These are phyloP conservation scores for Psidium guajava DNA, from an alignment of 345 rosid genomes.

Conservation along the genomic window DNA sequence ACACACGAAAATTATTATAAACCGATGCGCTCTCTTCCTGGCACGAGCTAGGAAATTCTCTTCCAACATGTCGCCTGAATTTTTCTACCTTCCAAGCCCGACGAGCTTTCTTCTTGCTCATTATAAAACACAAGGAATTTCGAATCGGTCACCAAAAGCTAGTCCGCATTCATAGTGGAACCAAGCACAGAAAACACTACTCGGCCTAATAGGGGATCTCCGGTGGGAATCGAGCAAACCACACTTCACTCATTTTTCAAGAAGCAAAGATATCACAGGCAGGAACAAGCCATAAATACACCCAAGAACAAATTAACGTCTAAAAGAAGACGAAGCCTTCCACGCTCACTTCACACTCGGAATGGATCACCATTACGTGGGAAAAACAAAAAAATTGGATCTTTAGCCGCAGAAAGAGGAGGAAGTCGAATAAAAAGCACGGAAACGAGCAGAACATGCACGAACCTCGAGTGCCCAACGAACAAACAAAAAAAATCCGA, in stretches of 20 bases:
- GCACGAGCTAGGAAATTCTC: slow-evolving; percentile 33
- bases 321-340: not conserved
- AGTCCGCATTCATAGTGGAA: not conserved
- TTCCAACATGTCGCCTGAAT: slow-evolving; percentile 38
- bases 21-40: slow-evolving; percentile 40
- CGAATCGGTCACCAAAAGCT: not conserved
- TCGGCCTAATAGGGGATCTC: not conserved
- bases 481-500: not conserved
- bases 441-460: not conserved
- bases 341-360: not conserved
- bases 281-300: not conserved
- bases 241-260: not conserved
- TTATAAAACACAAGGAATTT: not conserved
- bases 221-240: not conserved
- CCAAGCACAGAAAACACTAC: not conserved
- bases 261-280: not conserved
- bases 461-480: not conserved
- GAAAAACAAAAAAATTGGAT: not conserved
- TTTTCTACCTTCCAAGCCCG: not conserved
- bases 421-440: not conserved
- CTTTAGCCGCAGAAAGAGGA: not conserved
- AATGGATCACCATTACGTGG: not conserved
- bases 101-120: not conserved
- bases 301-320: not conserved
- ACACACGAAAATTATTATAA: slow-evolving; percentile 19